Percentiles rank a stretch among this genome's conserved stretches.
phyloP scores from a whole-genome alignment of 192 early-diverging fungal species.

The Backusella mclennaniae region DNA sequence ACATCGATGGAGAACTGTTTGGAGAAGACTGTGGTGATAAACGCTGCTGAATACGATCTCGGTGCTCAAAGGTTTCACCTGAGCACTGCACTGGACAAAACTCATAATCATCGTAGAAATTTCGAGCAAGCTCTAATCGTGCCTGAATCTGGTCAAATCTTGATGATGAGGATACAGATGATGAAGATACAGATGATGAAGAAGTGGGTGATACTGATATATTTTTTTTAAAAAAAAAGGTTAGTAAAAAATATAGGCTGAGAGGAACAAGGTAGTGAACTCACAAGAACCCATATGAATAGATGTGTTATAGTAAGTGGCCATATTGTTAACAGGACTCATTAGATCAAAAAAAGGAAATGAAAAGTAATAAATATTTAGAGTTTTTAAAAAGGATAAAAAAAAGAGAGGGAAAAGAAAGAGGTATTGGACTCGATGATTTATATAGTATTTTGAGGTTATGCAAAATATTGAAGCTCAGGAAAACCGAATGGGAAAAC shows the following conservation, averaged over 20 bases:
- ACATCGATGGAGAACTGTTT: slow-evolving; percentile 13
- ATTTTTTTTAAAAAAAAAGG: neutral
- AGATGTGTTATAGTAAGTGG: slow-evolving; percentile 10
- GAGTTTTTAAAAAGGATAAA: neutral
- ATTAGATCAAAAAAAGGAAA: neutral
- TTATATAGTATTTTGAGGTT: slow-evolving; percentile 1
- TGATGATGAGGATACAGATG: neutral
- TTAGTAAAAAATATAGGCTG: neutral
- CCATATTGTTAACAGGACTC: slow-evolving; percentile 10
- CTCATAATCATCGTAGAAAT: slow-evolving; percentile 57
- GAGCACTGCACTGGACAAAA: slow-evolving; percentile 56
- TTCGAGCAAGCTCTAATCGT: slow-evolving; percentile 50
- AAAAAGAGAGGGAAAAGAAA: neutral
- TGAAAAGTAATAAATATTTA: slow-evolving; percentile 1
- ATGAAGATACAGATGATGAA: neutral
- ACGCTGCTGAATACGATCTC: slow-evolving; percentile 25
- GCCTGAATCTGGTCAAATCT: slow-evolving; percentile 44
- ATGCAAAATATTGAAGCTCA: slow-evolving; percentile 3
- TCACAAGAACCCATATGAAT: slow-evolving; percentile 2
- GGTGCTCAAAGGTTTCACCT: slow-evolving; percentile 43
- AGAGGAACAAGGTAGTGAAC: neutral
- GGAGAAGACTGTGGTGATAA: slow-evolving; percentile 25
- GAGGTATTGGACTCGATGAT: neutral
- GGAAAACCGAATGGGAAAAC: slow-evolving; percentile 3
- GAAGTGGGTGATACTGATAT: neutral